Evolutionary conservation across 495 filamentous ascomycete genomes (phyloP).

Genomic region (Xylaria venustula): DNA sequence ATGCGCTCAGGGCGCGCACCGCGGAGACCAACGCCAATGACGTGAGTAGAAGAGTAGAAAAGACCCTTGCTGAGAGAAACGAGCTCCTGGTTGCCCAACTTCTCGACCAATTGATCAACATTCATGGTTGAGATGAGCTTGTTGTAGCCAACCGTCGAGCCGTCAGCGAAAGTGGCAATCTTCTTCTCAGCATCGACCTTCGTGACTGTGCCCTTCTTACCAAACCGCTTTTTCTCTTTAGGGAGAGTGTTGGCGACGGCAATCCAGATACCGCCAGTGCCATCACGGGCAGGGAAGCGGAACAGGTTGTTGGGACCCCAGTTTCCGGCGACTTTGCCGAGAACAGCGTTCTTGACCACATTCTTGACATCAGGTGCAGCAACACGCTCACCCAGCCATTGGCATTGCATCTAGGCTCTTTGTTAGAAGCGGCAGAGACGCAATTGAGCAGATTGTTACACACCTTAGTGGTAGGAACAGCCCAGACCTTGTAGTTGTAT

Average conservation of each 20-base stretch:
- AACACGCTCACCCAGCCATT: slow-evolving; percentile 98
- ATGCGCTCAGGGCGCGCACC: slow-evolving; percentile 92
- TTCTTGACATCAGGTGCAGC: slow-evolving; percentile 96
- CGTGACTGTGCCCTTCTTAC: slow-evolving; percentile 76
- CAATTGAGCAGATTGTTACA: slow-evolving; percentile 11
- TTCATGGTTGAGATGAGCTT: slow-evolving; percentile 97
- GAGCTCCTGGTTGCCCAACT: slow-evolving; percentile 83
- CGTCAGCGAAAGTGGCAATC: slow-evolving; percentile 76
- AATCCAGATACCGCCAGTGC: slow-evolving; percentile 99
- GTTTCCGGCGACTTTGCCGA: slow-evolving; percentile 93
- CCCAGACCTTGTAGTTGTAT: slow-evolving; percentile 99
- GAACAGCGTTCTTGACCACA: slow-evolving; percentile 90
- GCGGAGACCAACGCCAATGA: slow-evolving; percentile 93
- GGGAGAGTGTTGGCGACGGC: slow-evolving; percentile 93
- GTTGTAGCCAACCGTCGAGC: slow-evolving; percentile 86
- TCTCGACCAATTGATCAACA: slow-evolving; percentile 83
- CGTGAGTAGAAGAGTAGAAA: slow-evolving; percentile 96
- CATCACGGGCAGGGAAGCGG: slow-evolving; percentile 93
- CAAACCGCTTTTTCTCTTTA: slow-evolving; percentile 85
- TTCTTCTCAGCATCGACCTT: slow-evolving; percentile 84
- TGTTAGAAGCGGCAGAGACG: background rate
- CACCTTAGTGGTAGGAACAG: slow-evolving; percentile 97
- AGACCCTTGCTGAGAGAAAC: slow-evolving; percentile 82
- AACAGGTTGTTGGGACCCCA: slow-evolving; percentile 99
- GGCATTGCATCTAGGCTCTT: slow-evolving; percentile 87